Evolutionary conservation across 345 rosid genomes (phyloP).

Genomic region (Geranium brycei): DNA sequence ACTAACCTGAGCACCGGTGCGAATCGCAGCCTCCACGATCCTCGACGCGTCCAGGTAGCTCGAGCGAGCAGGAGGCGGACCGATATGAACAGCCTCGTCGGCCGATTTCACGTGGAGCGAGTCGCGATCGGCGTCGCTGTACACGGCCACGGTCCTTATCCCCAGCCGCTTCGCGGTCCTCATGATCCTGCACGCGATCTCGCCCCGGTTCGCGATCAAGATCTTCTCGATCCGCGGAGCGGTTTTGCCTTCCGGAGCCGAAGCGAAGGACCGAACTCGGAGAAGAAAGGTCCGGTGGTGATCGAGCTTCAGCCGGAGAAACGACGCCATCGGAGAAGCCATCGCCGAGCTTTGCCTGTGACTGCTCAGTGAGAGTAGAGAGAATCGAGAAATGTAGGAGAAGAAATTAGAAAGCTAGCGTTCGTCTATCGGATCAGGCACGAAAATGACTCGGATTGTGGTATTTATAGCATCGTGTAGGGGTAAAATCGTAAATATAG

Average conservation of each 20-base stretch:
- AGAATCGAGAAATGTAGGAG: not conserved
- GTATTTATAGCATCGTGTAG: not conserved
- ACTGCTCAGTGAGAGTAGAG: not conserved
- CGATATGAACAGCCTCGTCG: slow-evolving; percentile 66
- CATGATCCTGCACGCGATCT: slow-evolving; percentile 74
- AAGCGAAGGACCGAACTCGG: slow-evolving; percentile 21
- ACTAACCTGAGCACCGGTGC: slow-evolving; percentile 69
- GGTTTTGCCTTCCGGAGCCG: slow-evolving; percentile 3
- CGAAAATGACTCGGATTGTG: too few species aligned
- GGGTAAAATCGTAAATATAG: not conserved
- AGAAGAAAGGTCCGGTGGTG: slow-evolving; percentile 15
- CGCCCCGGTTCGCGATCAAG: slow-evolving; percentile 74
- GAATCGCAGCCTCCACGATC: slow-evolving; percentile 65
- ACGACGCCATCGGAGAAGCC: slow-evolving; percentile 40
- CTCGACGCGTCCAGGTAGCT: slow-evolving; percentile 55
- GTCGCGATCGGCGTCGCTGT: slow-evolving; percentile 71
- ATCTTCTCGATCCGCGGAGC: slow-evolving; percentile 51
- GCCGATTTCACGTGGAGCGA: slow-evolving; percentile 85
- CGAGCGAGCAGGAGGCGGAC: slow-evolving; percentile 75
- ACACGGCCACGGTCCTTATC: slow-evolving; percentile 69
- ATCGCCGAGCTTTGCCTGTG: slow-evolving; percentile 8
- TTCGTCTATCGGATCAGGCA: too few species aligned
- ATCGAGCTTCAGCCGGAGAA: slow-evolving; percentile 38
- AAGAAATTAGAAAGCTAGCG: not conserved
- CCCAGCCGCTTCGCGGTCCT: slow-evolving; percentile 75